Evolutionary conservation across 257 asterid species (phyloP), one percentile per base, ranked within the genome.

Genomic region (Linderniella brevidens): DNA sequence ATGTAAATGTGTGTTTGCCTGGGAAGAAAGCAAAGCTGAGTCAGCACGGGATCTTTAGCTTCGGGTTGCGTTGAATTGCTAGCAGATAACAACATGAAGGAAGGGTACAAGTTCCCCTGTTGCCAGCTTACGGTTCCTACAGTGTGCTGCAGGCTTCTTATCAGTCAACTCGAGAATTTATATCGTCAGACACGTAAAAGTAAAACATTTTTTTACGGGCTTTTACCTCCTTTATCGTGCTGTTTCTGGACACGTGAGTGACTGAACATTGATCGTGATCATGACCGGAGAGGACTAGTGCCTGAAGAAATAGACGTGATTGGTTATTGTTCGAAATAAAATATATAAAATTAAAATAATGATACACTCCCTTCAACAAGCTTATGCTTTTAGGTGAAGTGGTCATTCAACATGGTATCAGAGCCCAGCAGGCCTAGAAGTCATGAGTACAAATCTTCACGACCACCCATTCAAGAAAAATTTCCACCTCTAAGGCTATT

Each of bases 41-140:
- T 64, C 17, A 69, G 62, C 37, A 78, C 13, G 45, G 71, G 67
- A 19, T 70, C 76, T 56, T 62, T 73, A 15, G 67, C 55, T 37
- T 41, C 45, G 32, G 67, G 50, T 14, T 42, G 38, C 0, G 73
- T 62, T 14, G 57, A 73, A 49, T 80, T 76, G 58, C 72, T 63
- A 53, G 60, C 90, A 50, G 98, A 78, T 58, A 88, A 73, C 29
- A 88, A 79, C 98, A 88, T 80, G 57, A 84, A 88, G 15, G 98
- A 88, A 56, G 98, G 98, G 52, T 70, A 79, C 61, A 84, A 52
- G 58, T 90, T 90, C 29, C 98, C 98, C 64, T 78, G 92, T 69
- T 90, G 98, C 98, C 98, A 90, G 69, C 98, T 90, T 58, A 90
- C 64, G 39, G 96, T 90, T 67, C 98, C 98, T 59, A 90, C 58